Percentiles rank a stretch among this genome's conserved stretches.
These are phyloP conservation scores for Fusarium sp. DNA, from an alignment of 2,329 filamentous ascomycete species.

Conservation along the genomic window DNA sequence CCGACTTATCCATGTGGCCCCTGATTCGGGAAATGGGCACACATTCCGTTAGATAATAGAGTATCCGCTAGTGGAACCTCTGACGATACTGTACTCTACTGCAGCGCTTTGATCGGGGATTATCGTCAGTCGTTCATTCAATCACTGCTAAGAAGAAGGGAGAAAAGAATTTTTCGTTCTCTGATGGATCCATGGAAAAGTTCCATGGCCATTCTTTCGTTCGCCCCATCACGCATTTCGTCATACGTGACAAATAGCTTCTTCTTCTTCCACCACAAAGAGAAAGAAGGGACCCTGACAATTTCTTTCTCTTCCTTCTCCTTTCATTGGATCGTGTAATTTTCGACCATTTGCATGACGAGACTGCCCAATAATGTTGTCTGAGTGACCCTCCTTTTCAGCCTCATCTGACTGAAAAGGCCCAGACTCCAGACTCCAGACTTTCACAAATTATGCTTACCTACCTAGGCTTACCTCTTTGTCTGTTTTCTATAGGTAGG, in stretches of 20 bases:
- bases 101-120: conserved; percentile 24
- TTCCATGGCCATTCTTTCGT: conserved; percentile 34
- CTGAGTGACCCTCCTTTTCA: conserved; percentile 34
- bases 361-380: conserved; percentile 20
- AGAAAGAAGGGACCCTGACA: neutral
- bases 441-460: conserved; percentile 14
- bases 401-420: conserved; percentile 39
- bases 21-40: conserved; percentile 41
- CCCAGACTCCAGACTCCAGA: conserved; percentile 18
- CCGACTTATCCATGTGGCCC: conserved; percentile 45
- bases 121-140: neutral
- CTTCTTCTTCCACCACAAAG: neutral
- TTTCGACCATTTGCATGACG: conserved; percentile 11
- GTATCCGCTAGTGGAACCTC: conserved; percentile 35
- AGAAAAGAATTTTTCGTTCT: neutral
- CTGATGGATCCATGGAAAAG: conserved; percentile 19
- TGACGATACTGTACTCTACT: conserved; percentile 6
- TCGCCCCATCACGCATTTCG: conserved; percentile 21
- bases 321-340: conserved; percentile 9
- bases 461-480: conserved; percentile 14
- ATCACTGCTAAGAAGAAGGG: neutral
- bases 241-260: conserved; percentile 43
- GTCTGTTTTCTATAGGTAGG: neutral
- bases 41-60: conserved; percentile 48
- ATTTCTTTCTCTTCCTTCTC: neutral